A percentile compares a stretch with the other conserved stretches of the same genome.
These are phyloP conservation scores for Agrostemma githago DNA, from an alignment of 148 eudicot genomes.

Conservation along the genomic window DNA sequence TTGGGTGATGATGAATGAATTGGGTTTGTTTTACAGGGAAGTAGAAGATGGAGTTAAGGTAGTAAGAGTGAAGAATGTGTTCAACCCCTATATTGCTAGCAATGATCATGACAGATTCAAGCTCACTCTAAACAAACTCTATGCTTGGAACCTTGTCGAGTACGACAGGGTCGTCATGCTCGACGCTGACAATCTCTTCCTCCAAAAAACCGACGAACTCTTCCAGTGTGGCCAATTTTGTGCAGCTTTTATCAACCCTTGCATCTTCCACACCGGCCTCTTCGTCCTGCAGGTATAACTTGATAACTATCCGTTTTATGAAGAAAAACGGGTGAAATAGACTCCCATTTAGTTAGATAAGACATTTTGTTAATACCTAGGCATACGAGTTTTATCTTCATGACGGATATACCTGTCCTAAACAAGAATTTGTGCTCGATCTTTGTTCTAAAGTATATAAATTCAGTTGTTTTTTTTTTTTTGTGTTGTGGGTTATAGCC, in stretches of 20 bases:
- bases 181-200: slow-evolving; percentile 89
- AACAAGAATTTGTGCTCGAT: too few relatives aligned
- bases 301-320: too few relatives aligned
- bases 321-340: too few relatives aligned
- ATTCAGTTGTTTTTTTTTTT: too few relatives aligned
- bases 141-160: slow-evolving; percentile 81
- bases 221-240: slow-evolving; percentile 96
- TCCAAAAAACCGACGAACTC: slow-evolving; percentile 73
- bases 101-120: slow-evolving; percentile 55
- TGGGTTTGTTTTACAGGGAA: slow-evolving; percentile 42
- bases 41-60: slow-evolving; percentile 87
- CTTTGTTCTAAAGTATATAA: too few relatives aligned
- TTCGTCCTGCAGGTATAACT: slow-evolving; percentile 71
- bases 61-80: slow-evolving; percentile 66
- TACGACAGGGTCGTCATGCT: slow-evolving; percentile 96
- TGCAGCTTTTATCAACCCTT: slow-evolving; percentile 96
- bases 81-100: slow-evolving; percentile 58
- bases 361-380: too few relatives aligned
- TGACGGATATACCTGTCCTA: too few relatives aligned
- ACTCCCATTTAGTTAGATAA: too few relatives aligned
- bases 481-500: slow-evolving; percentile 49
- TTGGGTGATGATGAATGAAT: not conserved
- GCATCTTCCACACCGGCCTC: slow-evolving; percentile 97
- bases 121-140: slow-evolving; percentile 77
- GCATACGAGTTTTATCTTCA: too few relatives aligned